phyloP scores from a whole-genome alignment of 2,329 filamentous ascomycete species.

The Arthrobotrys sinensis region DNA sequence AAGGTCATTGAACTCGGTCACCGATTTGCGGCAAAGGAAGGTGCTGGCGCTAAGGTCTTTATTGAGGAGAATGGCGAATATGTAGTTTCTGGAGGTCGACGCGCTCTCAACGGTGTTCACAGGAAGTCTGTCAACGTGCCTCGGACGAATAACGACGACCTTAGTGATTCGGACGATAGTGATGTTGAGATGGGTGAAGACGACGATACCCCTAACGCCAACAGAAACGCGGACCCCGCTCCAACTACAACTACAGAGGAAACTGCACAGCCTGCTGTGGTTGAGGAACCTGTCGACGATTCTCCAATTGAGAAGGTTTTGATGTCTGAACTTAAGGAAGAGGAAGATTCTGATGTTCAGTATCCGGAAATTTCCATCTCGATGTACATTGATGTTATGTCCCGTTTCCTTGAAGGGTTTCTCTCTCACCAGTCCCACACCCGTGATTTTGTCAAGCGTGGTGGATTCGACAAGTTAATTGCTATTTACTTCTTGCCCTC shows the following conservation, averaged over 20 bases:
- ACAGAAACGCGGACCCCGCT: slow-evolving; percentile 25
- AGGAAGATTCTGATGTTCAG: slow-evolving; percentile 70
- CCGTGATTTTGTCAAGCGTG: slow-evolving; percentile 80
- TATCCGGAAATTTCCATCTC: slow-evolving; percentile 70
- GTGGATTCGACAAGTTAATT: slow-evolving; percentile 85
- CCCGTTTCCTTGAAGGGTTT: slow-evolving; percentile 83
- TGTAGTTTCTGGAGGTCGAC: slow-evolving; percentile 74
- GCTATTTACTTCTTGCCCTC: slow-evolving; percentile 87
- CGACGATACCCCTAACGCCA: slow-evolving; percentile 64
- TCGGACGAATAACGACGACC: slow-evolving; percentile 43
- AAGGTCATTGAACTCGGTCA: slow-evolving; percentile 83
- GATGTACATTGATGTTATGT: slow-evolving; percentile 81
- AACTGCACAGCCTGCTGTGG: slow-evolving; percentile 54
- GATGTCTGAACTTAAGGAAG: slow-evolving; percentile 70
- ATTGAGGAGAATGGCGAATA: slow-evolving; percentile 74
- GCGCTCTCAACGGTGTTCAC: slow-evolving; percentile 64
- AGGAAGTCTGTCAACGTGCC: slow-evolving; percentile 66
- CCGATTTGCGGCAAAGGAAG: slow-evolving; percentile 77
- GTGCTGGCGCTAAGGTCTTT: slow-evolving; percentile 85
- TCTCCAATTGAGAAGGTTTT: slow-evolving; percentile 65
- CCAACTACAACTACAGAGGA: slow-evolving; percentile 63
- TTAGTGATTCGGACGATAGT: slow-evolving; percentile 63
- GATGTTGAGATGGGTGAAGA: slow-evolving; percentile 79
- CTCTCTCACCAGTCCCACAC: slow-evolving; percentile 82
- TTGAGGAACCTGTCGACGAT: slow-evolving; percentile 56